Evolutionary conservation across 2,329 filamentous ascomycete species (phyloP).

Genomic region (Ceratocystis destructans): DNA sequence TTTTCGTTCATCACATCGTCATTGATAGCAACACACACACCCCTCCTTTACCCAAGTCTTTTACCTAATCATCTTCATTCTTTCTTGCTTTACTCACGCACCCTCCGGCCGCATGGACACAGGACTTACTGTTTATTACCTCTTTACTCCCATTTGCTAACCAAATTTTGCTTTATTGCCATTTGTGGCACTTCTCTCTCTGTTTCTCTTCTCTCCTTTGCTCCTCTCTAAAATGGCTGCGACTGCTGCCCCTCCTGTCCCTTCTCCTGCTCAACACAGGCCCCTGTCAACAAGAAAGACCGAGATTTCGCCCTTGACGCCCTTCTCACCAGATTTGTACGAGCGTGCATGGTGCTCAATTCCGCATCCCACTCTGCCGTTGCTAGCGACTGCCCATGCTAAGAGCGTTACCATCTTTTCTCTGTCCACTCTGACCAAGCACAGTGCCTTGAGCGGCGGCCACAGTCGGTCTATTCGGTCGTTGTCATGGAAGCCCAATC

Average conservation of each 20-base stretch:
- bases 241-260: not conserved
- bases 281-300: conserved; percentile 15
- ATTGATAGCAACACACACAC: not conserved
- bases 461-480: conserved; percentile 83
- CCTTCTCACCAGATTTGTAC: conserved; percentile 43
- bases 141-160: not conserved
- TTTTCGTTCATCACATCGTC: not conserved
- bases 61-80: not conserved
- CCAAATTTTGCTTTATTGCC: not conserved
- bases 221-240: conserved; percentile 5
- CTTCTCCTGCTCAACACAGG: not conserved
- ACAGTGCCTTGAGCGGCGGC: conserved; percentile 69
- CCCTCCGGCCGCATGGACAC: not conserved
- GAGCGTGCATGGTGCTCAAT: conserved; percentile 73
- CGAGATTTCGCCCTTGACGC: conserved; percentile 33
- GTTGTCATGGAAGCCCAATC: conserved; percentile 72
- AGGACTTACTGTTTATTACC: not conserved
- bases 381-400: conserved; percentile 77
- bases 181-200: not conserved
- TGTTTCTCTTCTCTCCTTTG: not conserved
- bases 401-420: conserved; percentile 86
- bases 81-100: not conserved
- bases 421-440: conserved; percentile 61
- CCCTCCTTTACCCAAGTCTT: not conserved
- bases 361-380: conserved; percentile 74